Percentiles rank a stretch among this genome's conserved stretches.
Conservation (phyloP, 345 rosid species). For the Eucalyptus marginata region DNA sequence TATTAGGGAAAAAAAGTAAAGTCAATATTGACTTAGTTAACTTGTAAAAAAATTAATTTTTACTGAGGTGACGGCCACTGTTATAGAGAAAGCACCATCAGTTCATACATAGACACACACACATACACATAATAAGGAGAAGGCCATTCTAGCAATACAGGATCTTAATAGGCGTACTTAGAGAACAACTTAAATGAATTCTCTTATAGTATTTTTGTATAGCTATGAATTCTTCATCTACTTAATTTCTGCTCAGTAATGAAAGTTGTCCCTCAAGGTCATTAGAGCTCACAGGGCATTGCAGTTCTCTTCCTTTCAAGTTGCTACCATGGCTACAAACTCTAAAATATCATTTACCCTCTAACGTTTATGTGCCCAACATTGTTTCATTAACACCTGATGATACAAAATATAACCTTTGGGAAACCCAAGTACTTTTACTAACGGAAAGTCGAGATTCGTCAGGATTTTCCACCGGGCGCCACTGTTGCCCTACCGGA, state of each 20-base stretch:
- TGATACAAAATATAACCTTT: neutral
- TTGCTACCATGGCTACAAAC: neutral
- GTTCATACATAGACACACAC: too few species aligned
- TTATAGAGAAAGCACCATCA: too few species aligned
- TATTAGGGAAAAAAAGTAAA: too few species aligned
- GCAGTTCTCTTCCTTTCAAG: neutral
- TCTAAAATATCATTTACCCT: neutral
- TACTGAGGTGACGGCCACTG: too few species aligned
- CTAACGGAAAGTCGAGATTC: neutral
- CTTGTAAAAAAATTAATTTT: too few species aligned
- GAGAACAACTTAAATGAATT: too few species aligned
- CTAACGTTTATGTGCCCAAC: neutral
- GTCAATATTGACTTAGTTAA: too few species aligned
- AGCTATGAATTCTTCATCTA: neutral
- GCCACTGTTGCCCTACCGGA: fast-evolving
- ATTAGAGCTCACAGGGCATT: neutral
- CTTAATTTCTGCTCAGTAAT: neutral
- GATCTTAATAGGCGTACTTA: too few species aligned
- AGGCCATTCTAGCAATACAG: too few species aligned
- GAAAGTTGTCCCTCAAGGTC: neutral
- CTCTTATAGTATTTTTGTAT: too few species aligned
- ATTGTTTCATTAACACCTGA: neutral
- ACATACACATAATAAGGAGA: too few species aligned
- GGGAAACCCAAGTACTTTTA: neutral
- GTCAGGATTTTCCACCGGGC: neutral